phyloP scores from a whole-genome alignment of 2,329 filamentous ascomycete species.

The Rhytidhysteron rufulum region DNA sequence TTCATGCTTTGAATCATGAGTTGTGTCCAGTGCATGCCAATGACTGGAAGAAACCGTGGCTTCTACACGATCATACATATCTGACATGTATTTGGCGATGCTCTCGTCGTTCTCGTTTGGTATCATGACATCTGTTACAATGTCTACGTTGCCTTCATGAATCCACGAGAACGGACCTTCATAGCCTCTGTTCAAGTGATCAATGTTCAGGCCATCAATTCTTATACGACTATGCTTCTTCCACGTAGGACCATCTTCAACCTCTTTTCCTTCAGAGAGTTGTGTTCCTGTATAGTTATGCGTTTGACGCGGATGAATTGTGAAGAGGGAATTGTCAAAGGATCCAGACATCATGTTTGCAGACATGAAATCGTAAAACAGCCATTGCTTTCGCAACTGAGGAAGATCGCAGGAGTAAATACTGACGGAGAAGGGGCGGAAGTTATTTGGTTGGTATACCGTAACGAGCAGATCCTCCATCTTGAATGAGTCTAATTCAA shows the following conservation, averaged over 20 bases:
- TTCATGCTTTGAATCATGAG: conserved; percentile 25
- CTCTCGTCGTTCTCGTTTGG: conserved; percentile 84
- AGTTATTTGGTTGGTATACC: conserved; percentile 81
- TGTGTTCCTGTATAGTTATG: conserved; percentile 71
- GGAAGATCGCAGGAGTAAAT: conserved; percentile 95
- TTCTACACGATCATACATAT: conserved; percentile 94
- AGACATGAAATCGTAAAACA: conserved; percentile 95
- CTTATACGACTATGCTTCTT: conserved; percentile 93
- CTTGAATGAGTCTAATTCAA: conserved; percentile 95
- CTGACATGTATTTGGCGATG: conserved; percentile 90
- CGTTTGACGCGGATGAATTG: conserved; percentile 88
- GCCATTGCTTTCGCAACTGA: conserved; percentile 88
- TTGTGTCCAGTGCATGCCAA: conserved; percentile 34
- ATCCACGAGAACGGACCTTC: conserved; percentile 97
- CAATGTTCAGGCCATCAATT: conserved; percentile 90
- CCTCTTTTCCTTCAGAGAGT: conserved; percentile 53
- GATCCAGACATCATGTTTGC: conserved; percentile 96
- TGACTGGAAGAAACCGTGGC: conserved; percentile 82
- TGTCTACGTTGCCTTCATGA: conserved; percentile 93
- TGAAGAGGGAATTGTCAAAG: conserved; percentile 93
- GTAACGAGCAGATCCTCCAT: conserved; percentile 91
- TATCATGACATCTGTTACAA: conserved; percentile 93
- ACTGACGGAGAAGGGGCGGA: conserved; percentile 92
- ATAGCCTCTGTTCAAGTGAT: conserved; percentile 90
- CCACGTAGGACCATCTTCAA: conserved; percentile 69